A percentile compares a stretch with the other conserved stretches of the same genome.
phyloP scores from a whole-genome alignment of 176 grass and related monocot species.

The Zea luxurians region DNA sequence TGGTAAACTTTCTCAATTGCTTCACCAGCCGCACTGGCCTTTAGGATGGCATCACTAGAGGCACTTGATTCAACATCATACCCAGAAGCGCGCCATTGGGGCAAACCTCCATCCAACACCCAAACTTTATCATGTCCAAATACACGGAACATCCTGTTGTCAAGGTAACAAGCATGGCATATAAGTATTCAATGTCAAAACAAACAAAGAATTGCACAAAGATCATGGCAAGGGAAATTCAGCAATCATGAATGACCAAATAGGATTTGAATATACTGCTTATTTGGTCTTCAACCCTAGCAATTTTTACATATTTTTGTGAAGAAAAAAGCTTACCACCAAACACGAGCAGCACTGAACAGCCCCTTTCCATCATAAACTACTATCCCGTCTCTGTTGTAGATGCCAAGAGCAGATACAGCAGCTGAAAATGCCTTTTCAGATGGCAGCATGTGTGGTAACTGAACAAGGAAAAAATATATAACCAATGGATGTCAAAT shows the following conservation, averaged over 20 bases:
- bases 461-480: conserved; percentile 51
- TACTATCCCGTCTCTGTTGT: conserved; percentile 91
- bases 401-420: conserved; percentile 88
- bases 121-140: conserved; percentile 95
- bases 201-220: conserved; percentile 21
- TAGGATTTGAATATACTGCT: not conserved
- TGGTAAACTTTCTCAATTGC: conserved; percentile 90
- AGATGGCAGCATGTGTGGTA: conserved; percentile 95
- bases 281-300: not conserved
- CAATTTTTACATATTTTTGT: conserved; percentile 3
- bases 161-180: conserved; percentile 26
- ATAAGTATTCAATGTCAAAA: conserved; percentile 1
- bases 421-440: conserved; percentile 96
- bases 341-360: conserved; percentile 96
- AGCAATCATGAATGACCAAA: conserved; percentile 10
- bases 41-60: conserved; percentile 88
- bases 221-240: not conserved
- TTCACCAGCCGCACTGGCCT: conserved; percentile 83
- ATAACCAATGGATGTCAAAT: not conserved
- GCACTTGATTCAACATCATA: conserved; percentile 97
- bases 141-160: conserved; percentile 88
- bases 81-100: conserved; percentile 81
- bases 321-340: conserved; percentile 68
- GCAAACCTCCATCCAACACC: conserved; percentile 93
- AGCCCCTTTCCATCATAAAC: conserved; percentile 98